phyloP scores from a whole-genome alignment of 2,329 filamentous ascomycete species.

The Monilinia aucupariae region DNA sequence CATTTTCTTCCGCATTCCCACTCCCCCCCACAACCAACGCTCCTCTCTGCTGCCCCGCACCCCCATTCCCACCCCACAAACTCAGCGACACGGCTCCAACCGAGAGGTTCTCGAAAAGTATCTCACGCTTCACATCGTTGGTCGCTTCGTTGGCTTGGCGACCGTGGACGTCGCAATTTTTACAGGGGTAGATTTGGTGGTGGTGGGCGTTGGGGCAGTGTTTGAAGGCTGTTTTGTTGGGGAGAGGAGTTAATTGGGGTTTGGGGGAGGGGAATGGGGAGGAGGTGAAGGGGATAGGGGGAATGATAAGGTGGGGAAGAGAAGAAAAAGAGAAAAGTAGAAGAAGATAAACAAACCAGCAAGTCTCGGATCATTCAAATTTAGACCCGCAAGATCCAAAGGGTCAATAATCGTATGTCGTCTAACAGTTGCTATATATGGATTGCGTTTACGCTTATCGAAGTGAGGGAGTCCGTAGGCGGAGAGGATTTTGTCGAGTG shows the following conservation, averaged over 20 bases:
- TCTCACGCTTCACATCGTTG: not conserved
- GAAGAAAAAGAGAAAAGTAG: not conserved
- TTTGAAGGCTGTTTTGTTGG: not conserved
- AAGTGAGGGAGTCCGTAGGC: not conserved
- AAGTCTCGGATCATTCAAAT: not conserved
- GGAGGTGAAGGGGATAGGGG: too few relatives aligned
- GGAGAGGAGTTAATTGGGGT: not conserved
- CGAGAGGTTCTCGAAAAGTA: not conserved
- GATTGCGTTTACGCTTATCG: not conserved
- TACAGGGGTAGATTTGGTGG: not conserved
- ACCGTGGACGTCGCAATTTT: not conserved
- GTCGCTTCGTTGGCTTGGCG: not conserved
- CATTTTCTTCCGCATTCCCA: not conserved
- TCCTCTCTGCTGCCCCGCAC: too few relatives aligned
- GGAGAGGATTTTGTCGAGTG: not conserved
- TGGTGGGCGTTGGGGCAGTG: not conserved
- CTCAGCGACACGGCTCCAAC: not conserved
- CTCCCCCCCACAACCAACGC: not conserved
- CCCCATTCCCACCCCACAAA: not conserved
- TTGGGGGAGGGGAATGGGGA: not conserved
- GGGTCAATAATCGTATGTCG: not conserved
- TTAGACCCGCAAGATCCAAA: not conserved
- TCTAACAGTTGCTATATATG: not conserved
- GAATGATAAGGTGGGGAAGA: not conserved
- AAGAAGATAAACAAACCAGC: not conserved